Evolutionary conservation across 2,329 filamentous ascomycete species (phyloP), one percentile per base, ranked within the genome.

Genomic region (Chrysoporthe austroafricana): DNA sequence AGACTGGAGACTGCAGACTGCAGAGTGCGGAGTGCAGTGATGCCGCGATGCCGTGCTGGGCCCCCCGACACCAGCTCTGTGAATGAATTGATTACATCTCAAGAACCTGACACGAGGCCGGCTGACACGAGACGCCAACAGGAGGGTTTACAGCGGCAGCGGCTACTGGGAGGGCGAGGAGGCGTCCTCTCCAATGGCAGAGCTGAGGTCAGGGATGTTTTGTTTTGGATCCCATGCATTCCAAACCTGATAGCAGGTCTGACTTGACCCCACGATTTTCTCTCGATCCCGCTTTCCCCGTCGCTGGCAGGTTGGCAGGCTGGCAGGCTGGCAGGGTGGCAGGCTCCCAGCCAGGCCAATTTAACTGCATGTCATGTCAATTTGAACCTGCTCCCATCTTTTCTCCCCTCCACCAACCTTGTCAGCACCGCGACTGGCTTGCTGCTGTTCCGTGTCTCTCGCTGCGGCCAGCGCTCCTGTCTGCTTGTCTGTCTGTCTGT

Each of bases 101-200:
- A 26, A 26, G 44, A 46, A 13, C 8, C 4, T 46, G 44, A 46
- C 1, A 46, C 7, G 52, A 57, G 32, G 26, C 2, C 16, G 6
- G 1, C 26, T n/a, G 52, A 36, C 32, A 57, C 34, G 34, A 57
- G 18, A 36, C 52, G 14, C 52, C 11, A n/a, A 26, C n/a, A 52
- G 48, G 48, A 52, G 48, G 3, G 14, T 36, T 16, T 14, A 13
- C 21, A n/a, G 34, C 54, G 34, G 54, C 34, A 57, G 54, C 54
- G 54, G 54, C 54, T 57, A 57, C 34, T 11, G 26, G 32, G 26
- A 54, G 26, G 4, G 21, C n/a, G 44, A 46, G 13, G 46, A 48
- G 46, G 46, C 46, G 46, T 16, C 54, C 54, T 57, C 54, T 57
- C 54, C 54, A 57, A 57, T 57, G 54, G 16, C 34, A 54, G 54